A percentile compares a stretch with the other conserved stretches of the same genome.
These are phyloP conservation scores for Cicer chorassanicum DNA, from an alignment of 306 rosid species.

Conservation along the genomic window DNA sequence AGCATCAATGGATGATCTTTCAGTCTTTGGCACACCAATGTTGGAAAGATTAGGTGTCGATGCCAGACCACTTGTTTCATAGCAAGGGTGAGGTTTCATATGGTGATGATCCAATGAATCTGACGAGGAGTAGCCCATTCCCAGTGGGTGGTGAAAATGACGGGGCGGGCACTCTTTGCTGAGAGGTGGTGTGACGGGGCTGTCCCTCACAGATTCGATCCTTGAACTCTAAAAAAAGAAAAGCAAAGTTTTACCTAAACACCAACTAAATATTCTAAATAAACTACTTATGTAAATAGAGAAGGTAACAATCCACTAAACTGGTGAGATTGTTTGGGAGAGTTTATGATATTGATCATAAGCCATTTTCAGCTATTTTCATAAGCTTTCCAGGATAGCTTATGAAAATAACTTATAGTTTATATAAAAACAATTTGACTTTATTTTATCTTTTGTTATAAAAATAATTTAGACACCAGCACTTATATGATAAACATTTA, in stretches of 20 bases:
- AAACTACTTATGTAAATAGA: slow-evolving; percentile 12
- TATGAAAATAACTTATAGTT: not conserved
- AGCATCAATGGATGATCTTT: slow-evolving; percentile 79
- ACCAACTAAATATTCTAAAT: slow-evolving; percentile 35
- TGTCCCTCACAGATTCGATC: slow-evolving; percentile 78
- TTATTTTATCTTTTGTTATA: not conserved
- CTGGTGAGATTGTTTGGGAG: not conserved
- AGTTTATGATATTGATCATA: not conserved
- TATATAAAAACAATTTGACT: not conserved
- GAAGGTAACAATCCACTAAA: slow-evolving; percentile 27
- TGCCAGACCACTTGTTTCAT: slow-evolving; percentile 63
- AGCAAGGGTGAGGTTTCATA: slow-evolving; percentile 60
- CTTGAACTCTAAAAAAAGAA: slow-evolving; percentile 69
- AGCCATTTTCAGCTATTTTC: not conserved
- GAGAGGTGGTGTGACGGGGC: slow-evolving; percentile 89
- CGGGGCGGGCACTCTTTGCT: slow-evolving; percentile 69
- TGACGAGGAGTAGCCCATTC: slow-evolving; percentile 85
- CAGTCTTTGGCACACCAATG: slow-evolving; percentile 64
- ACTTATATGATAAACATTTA: not conserved
- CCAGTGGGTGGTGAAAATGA: slow-evolving; percentile 58
- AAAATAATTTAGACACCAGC: not conserved
- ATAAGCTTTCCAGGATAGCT: not conserved
- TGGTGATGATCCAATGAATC: slow-evolving; percentile 78
- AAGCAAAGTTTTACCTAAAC: not conserved
- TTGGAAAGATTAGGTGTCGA: slow-evolving; percentile 75